Evolutionary conservation across 768 basidiomycete species (phyloP), one percentile per base, ranked within the genome.

Genomic region (Dentipellis fragilis): DNA sequence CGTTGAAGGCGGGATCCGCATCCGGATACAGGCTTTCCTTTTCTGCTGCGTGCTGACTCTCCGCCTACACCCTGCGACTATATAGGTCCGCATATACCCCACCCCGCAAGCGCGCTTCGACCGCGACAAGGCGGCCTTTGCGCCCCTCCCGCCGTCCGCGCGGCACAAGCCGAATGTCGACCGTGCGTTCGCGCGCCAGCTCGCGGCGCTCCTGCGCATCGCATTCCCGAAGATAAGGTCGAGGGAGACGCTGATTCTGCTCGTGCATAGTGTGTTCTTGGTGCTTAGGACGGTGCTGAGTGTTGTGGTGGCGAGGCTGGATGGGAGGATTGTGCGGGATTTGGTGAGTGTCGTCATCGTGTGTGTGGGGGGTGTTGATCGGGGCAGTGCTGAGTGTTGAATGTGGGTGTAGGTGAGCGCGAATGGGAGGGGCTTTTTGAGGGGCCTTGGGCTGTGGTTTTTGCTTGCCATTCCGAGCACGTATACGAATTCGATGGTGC

Each of bases 401-500:
- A n/a, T n/a, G 57, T 37, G 36, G 16, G 17, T 42, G 1, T 57
- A 82, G 80, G 80, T 92, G 45, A 89, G 83, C 48, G 93, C 92
- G 0, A 83, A 98, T 64, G 88, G 83, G 0, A 77, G 77, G 51
- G 93, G 91, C 0, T 97, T 97, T 66, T 61, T 91, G 16, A 79
- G 73, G 53, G 94, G 93, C 1, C 70, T 98, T 1, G 86, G 74
- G 0, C 73, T 90, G 54, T 98, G 95, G 95, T 96, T 94, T 65
- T 72, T 83, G 10, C 76, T 98, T 10, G 92, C 93, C 1, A 77
- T 98, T 22, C 95, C 95, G 0, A 92, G 89, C 65, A 93, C 92
- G 19, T 93, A 93, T 66, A 98, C 95, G 0, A 98, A 98, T 66
- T 85, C 90, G 1, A 93, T 97, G 90, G 91, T 89, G 35, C 50